A percentile compares a stretch with the other conserved stretches of the same genome.
Evolutionary conservation across 106 monocot species (phyloP).

Genomic region (Allium fistulosum): DNA sequence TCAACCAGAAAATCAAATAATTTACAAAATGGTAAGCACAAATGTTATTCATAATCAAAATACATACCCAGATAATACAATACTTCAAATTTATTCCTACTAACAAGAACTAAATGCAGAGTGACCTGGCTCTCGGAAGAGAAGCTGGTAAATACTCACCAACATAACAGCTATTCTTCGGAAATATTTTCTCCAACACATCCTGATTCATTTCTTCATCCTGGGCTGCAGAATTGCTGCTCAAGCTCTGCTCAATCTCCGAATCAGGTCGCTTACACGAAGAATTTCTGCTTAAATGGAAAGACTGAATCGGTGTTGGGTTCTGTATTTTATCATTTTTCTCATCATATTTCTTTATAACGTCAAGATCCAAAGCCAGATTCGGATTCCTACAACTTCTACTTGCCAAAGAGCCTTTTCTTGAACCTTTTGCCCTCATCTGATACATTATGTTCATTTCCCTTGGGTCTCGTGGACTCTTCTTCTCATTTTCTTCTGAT

Average conservation of each 20-base stretch:
- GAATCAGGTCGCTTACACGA: neutral
- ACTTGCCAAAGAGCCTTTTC: neutral
- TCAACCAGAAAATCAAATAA: no score
- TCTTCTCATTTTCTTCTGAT: neutral
- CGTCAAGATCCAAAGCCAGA: neutral
- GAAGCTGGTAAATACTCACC: neutral
- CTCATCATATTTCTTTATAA: neutral
- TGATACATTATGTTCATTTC: neutral
- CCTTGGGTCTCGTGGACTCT: conserved; percentile 1
- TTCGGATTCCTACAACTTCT: neutral
- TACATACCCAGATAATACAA: no score
- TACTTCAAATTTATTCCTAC: no score
- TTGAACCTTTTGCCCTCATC: neutral
- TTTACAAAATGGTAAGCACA: no score
- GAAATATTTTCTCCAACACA: neutral
- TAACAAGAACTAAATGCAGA: neutral
- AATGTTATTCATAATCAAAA: no score
- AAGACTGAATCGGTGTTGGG: neutral
- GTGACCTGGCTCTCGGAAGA: neutral
- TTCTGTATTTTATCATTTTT: neutral
- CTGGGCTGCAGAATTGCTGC: neutral
- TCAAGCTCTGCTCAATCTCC: neutral
- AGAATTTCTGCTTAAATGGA: neutral
- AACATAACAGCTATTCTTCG: neutral
- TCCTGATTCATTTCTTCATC: neutral